Evolutionary conservation across 441 rosid species (phyloP), one percentile per base, ranked within the genome.

Genomic region (Syzygium malaccense): DNA sequence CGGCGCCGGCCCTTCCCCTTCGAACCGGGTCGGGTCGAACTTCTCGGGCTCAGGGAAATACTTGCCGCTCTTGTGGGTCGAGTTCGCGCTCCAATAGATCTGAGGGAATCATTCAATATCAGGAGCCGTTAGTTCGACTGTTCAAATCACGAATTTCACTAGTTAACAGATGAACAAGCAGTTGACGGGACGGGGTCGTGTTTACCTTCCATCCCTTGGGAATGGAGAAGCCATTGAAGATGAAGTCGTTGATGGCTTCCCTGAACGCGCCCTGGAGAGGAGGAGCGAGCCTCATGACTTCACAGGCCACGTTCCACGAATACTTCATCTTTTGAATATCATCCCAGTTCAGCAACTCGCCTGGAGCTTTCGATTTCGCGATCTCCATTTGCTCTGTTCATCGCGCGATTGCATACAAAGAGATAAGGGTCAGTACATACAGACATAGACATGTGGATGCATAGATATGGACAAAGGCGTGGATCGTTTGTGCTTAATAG

Each of bases 171-270:
- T 3, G 86, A 55, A n/a, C 9, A 28, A n/a, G 9, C 2, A 18
- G 10, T 85, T 1, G 4, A 41, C 15, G 9, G 17, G 32, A 87
- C 19, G 33, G 33, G 14, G 54, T 7, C 12, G 19, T 37, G 7
- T 54, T 10, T 56, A 87, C 92, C 90, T 92, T 92, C 93, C 92
- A 92, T 30, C 91, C 93, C 48, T 92, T 92, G 1, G 93, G 93
- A 48, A 92, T 87, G 58, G 91, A 66, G 90, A 92, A 92, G 17
- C 90, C 91, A 23, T 84, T 37, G 45, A 88, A 89, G 54, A 51
- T 45, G 86, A 92, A 23, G 28, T 89, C 88, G 26, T 51, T 79
- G 57, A 89, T 57, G 62, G 54, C 90, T 41, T 89, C 90, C 86
- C 88, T 80, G 45, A 89, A 89, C 23, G 66, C 90, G 37, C 88